Evolutionary conservation across 2,329 filamentous ascomycete species (phyloP), one percentile per base, ranked within the genome.

Genomic region (Cryphonectria parasitica): DNA sequence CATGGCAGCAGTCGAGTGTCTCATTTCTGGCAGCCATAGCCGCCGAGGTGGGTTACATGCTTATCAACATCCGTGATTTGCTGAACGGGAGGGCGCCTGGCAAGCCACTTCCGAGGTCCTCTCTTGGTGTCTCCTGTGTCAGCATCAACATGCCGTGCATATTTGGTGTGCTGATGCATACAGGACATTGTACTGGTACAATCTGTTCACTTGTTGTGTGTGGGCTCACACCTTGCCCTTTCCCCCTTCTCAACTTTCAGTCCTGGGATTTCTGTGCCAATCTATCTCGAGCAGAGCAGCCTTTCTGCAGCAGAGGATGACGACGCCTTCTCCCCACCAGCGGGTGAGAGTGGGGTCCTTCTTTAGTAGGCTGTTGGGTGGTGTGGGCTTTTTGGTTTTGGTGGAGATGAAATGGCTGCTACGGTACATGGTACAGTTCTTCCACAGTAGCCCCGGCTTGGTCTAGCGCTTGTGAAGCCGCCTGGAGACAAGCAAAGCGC

Each of bases 11-110:
- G 34, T 6, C n/a, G n/a, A 34, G 34, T 34, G 34, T 61, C 17
- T 61, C 58, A 39, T 61, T 61, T n/a, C 58, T 62, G 39, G 34
- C 6, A 65, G 58, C 56, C 36, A 63, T 72, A 72, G 69, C 68
- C 71, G 71, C 71, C 71, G 31, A 54, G 66, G 66, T 68, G 71
- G 68, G 63, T 49, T 58, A 7, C 68, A 72, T 52, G 45, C 36
- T 34, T 34, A 36, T 25, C 58, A 66, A 19, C 36, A 45, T 25
- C 58, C 61, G 65, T 71, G 71, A 72, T 69, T 69, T 56, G 66
- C 64, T 39, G 45, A 49, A 49, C 1, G 6, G 19, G 52, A 11
- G 54, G 66, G 71, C 71, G 71, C 69, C 66, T 72, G 63, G 45
- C 10, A 17, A 66, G n/a, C 58, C 69, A 63, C 65, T 31, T 41